These are phyloP conservation scores for Panicum hallii DNA, from an alignment of 202 grass and related monocot genomes.

Conservation along the genomic window DNA sequence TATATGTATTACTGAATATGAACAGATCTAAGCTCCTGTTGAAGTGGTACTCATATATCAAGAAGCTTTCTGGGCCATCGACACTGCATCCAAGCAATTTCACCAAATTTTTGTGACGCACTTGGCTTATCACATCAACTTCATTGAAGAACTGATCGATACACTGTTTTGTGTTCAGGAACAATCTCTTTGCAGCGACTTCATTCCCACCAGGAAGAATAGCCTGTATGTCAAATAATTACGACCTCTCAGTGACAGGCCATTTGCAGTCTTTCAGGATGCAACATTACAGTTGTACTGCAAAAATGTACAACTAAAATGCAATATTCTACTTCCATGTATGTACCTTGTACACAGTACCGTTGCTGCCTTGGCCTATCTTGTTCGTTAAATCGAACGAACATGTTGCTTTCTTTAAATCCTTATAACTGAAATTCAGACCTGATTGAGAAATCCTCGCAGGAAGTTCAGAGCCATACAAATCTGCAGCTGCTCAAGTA, in stretches of 20 bases:
- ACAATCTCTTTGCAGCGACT: slow-evolving; percentile 62
- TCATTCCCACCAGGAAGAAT: slow-evolving; percentile 45
- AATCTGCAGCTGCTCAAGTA: slow-evolving; percentile 24
- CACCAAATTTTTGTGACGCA: slow-evolving; percentile 60
- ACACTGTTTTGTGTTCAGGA: slow-evolving; percentile 50
- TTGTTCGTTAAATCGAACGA: slow-evolving; percentile 45
- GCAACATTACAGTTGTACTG: background rate
- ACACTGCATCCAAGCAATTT: slow-evolving; percentile 62
- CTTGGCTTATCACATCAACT: slow-evolving; percentile 51
- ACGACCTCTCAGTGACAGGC: background rate
- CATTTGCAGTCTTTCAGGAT: background rate
- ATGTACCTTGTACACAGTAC: slow-evolving; percentile 54
- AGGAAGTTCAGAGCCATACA: slow-evolving; percentile 41
- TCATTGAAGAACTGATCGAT: slow-evolving; percentile 61
- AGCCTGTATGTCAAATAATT: slow-evolving; percentile 29
- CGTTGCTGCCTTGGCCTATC: slow-evolving; percentile 56
- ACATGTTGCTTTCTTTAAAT: slow-evolving; percentile 45
- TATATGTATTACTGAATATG: slow-evolving; percentile 42
- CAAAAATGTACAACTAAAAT: background rate
- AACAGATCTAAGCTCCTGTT: slow-evolving; percentile 52
- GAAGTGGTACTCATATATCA: slow-evolving; percentile 55
- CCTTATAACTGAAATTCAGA: slow-evolving; percentile 46
- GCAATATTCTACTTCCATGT: background rate
- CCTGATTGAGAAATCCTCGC: slow-evolving; percentile 38
- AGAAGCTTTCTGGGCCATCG: slow-evolving; percentile 57